Percentiles rank a stretch among this genome's conserved stretches.
phyloP scores from a whole-genome alignment of 2,329 filamentous ascomycete genomes.

The Neofusicoccum sp. region DNA sequence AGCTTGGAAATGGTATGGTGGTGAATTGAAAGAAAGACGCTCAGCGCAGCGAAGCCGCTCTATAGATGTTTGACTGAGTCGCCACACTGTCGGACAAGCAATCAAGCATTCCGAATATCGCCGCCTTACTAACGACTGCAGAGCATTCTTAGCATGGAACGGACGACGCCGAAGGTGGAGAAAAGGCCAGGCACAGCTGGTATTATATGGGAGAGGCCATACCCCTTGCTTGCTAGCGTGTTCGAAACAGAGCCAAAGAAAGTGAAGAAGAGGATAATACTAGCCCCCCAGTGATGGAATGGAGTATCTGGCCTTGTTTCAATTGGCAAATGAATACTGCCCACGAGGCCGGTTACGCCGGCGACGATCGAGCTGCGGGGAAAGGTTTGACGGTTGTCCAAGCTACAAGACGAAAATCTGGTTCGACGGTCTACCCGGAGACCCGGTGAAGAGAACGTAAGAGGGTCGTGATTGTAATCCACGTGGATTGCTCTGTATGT shows the following conservation, averaged over 20 bases:
- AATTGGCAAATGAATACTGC: background rate
- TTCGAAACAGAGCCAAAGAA: background rate
- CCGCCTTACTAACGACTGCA: background rate
- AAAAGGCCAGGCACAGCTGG: background rate
- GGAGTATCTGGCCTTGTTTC: background rate
- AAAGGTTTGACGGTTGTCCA: background rate
- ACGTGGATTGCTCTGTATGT: background rate
- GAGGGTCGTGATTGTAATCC: background rate
- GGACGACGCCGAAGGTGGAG: background rate
- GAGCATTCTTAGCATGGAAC: conserved; percentile 6
- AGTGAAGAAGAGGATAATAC: background rate
- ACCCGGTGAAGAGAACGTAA: background rate
- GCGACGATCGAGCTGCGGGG: background rate
- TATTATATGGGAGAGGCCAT: background rate
- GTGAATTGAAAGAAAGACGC: background rate
- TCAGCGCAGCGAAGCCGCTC: background rate
- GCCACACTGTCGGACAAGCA: background rate
- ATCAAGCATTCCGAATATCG: conserved; percentile 6
- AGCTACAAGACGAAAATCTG: background rate
- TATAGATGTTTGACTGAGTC: background rate
- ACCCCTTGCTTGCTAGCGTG: conserved; percentile 8
- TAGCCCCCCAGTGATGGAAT: background rate
- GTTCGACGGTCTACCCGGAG: background rate
- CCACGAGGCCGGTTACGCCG: background rate
- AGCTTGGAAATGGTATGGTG: background rate